A percentile compares a stretch with the other conserved stretches of the same genome.
These are phyloP conservation scores for Neofusicoccum sp. DNA, from an alignment of 2,329 filamentous ascomycete species.

Conservation along the genomic window DNA sequence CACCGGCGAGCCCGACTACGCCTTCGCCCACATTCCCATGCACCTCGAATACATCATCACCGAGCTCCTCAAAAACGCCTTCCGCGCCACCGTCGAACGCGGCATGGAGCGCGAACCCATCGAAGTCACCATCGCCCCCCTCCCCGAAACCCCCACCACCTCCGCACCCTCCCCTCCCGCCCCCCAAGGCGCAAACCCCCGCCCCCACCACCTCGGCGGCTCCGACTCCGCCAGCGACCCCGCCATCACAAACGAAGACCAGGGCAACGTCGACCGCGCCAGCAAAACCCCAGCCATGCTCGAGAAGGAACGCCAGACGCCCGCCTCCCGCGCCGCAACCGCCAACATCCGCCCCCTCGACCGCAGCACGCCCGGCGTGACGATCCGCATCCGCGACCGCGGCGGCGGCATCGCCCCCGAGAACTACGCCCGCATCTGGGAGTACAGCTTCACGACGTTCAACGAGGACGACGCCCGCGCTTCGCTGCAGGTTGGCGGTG, in stretches of 20 bases:
- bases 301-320: not conserved
- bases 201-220: constrained; percentile 39
- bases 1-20: constrained; percentile 83
- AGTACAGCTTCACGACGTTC: constrained; percentile 97
- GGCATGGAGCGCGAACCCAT: constrained; percentile 79
- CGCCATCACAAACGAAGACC: constrained; percentile 37
- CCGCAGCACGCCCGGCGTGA: constrained; percentile 74
- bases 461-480: constrained; percentile 61
- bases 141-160: constrained; percentile 52
- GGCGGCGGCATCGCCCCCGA: constrained; percentile 89
- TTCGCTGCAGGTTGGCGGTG: constrained; percentile 44
- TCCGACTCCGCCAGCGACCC: constrained; percentile 31
- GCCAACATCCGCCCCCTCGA: constrained; percentile 49
- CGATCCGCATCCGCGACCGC: constrained; percentile 92
- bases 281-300: constrained; percentile 19
- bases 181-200: constrained; percentile 28
- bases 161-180: constrained; percentile 27
- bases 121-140: constrained; percentile 86
- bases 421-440: constrained; percentile 86
- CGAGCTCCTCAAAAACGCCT: constrained; percentile 94
- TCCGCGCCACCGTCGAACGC: constrained; percentile 87
- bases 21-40: constrained; percentile 91
- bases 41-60: constrained; percentile 98
- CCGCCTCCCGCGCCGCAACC: constrained; percentile 25
- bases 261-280: constrained; percentile 40